Conservation (phyloP, 768 basidiomycete species). For the Leccinum sublutescens region DNA sequence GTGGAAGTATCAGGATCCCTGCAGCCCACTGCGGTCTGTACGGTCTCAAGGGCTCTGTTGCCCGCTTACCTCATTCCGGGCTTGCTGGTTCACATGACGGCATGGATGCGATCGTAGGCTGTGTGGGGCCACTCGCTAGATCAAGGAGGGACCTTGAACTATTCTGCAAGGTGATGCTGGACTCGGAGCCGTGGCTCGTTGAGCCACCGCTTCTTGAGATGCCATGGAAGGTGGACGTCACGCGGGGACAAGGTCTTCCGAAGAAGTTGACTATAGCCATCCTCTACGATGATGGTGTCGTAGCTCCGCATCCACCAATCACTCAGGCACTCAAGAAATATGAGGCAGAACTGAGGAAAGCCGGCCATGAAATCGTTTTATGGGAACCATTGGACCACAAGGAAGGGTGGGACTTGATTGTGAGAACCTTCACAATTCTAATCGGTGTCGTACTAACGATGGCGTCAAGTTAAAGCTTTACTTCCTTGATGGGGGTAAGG, state of each 20-base stretch:
- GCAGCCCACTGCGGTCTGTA: conserved; percentile 43
- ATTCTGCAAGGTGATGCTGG: conserved; percentile 47
- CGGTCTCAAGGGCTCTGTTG: conserved; percentile 47
- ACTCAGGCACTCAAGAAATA: conserved; percentile 38
- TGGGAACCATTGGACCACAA: conserved; percentile 48
- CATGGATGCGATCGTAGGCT: conserved; percentile 53
- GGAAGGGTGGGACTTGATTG: conserved; percentile 47
- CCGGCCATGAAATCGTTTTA: conserved; percentile 51
- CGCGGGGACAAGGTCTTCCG: conserved; percentile 38
- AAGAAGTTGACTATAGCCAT: conserved; percentile 44
- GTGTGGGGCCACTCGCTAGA: conserved; percentile 46
- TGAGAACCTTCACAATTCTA: conserved; percentile 19
- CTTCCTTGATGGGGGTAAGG: conserved; percentile 48
- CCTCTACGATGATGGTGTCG: conserved; percentile 51
- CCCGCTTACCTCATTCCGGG: conserved; percentile 51
- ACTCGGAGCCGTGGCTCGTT: conserved; percentile 44
- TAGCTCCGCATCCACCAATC: conserved; percentile 50
- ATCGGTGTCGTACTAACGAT: conserved; percentile 17
- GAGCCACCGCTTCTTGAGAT: conserved; percentile 49
- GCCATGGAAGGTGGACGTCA: conserved; percentile 45
- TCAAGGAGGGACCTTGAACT: conserved; percentile 49
- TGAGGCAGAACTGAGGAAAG: conserved; percentile 39
- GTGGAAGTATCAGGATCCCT: conserved; percentile 45
- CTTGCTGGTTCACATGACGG: conserved; percentile 49
- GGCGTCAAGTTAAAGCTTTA: conserved; percentile 41